phyloP scores from a whole-genome alignment of 1,284 basidiomycete genomes.

The Tilletia horrida region DNA sequence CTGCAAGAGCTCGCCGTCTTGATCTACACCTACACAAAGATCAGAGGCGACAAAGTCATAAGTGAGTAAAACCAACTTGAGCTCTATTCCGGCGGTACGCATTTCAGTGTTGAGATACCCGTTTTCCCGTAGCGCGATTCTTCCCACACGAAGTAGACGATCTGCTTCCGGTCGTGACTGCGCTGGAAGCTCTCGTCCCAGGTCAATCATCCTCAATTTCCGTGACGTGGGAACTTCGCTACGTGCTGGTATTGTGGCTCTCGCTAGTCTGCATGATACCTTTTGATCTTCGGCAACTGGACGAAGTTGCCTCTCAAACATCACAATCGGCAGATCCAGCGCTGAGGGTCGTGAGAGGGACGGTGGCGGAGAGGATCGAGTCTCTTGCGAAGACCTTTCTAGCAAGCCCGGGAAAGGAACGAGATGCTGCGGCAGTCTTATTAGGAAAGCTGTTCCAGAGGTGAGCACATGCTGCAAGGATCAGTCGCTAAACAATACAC shows the following conservation, averaged over 20 bases:
- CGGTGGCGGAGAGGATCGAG: slow-evolving; percentile 61
- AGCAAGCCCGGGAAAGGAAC: slow-evolving; percentile 70
- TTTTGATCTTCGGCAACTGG: slow-evolving; percentile 82
- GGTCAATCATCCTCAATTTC: background rate
- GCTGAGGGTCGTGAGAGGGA: background rate
- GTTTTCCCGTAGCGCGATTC: slow-evolving; percentile 68
- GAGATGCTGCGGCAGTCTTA: slow-evolving; percentile 71
- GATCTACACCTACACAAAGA: slow-evolving; percentile 81
- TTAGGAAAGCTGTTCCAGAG: slow-evolving; percentile 74
- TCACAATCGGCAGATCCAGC: background rate
- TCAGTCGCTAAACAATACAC: slow-evolving; percentile 59
- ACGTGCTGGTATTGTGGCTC: slow-evolving; percentile 84
- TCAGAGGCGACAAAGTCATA: slow-evolving; percentile 86
- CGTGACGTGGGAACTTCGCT: slow-evolving; percentile 73
- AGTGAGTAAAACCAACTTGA: slow-evolving; percentile 68
- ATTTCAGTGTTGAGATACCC: slow-evolving; percentile 31
- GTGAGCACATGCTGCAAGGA: slow-evolving; percentile 61
- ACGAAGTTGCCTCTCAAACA: slow-evolving; percentile 58
- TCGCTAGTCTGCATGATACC: slow-evolving; percentile 90
- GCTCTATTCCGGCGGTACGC: no score
- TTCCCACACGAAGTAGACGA: slow-evolving; percentile 86
- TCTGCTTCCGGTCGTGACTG: slow-evolving; percentile 70
- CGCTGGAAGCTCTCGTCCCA: slow-evolving; percentile 58
- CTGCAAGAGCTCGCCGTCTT: slow-evolving; percentile 65
- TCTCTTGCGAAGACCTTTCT: slow-evolving; percentile 65